Base-by-base conservation (phyloP, 2,329 filamentous ascomycete species). In the Alternaria sp. region DNA sequence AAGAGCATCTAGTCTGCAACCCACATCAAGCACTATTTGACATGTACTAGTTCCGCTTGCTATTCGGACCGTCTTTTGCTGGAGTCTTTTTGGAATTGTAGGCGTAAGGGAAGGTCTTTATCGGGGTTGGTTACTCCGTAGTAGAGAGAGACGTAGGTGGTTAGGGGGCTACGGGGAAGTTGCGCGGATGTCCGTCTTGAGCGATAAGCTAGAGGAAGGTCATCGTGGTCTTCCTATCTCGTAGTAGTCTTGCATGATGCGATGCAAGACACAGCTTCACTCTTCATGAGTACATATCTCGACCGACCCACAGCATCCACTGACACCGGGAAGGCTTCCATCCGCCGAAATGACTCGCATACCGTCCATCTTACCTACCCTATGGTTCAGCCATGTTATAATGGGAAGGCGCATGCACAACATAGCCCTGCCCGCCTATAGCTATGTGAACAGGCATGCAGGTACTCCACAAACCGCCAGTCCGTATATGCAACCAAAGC, bases 21-120 rank as follows among this genome's bases (percentile, higher is more conserved):
- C 49, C 49, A 37, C 20, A 25, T 25, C 30, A 53, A 25, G 30
- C 49, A 20, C 30, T 23, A 33, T 37, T 15, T 37, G 20, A 41
- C 10, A 11, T 53, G 12, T 37, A n/a, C 30, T 37, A 41, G 30
- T 55, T 28, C 30, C 15, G 15, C 28, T n/a, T 56, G 30, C 50
- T 47, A 47, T 30, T 56, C 51, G 58, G 58, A 43, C 51, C 51
- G 30, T 60, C 10, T 56, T 28, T 56, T 20, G 4, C 33, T 18
- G 33, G 20, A 18, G 58, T 26, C 8, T 1, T 21, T 23, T 11
- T 53, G 30, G 49, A 25, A 41, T 25, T 21, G 37, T 37, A 18
- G 21, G 20, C 49, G 30, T 33, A 33, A 37, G 49, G 30, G 8
- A 33, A 10, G 21, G 41, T n/a, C 21, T 12, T 43, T 37, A 53